Evolutionary conservation across 2,329 filamentous ascomycete genomes (phyloP), one percentile per base, ranked within the genome.

Genomic region (Hypoxylon sp.): DNA sequence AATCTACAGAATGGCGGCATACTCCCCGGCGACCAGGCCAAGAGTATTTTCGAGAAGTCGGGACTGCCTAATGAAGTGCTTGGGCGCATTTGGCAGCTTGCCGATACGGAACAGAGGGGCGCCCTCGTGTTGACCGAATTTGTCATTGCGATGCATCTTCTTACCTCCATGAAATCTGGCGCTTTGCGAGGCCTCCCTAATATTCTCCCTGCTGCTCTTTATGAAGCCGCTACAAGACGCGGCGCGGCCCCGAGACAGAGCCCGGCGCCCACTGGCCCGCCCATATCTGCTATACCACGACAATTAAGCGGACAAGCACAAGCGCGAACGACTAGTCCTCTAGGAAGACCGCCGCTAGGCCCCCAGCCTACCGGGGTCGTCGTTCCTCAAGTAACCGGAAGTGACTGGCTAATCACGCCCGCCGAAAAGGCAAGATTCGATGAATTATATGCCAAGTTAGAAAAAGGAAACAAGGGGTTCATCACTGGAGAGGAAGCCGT

Each of bases 401-500:
- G 83, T 34, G 93, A 96, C 55, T 99, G 96, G 96, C 84, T 93
- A 28, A 89, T 99, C 68, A 92, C 87, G 1, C 87, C 93, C 0
- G 87, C 89, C 49, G 96, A 99, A 76, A 98, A 98, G 83, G 85
- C 85, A 21, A 90, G 93, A 60, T 98, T 97, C 77, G 95, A 98
- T 77, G 87, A 89, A 63, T 91, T 97, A 30, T 99, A 97, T 80
- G 87, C 87, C 60, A 91, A 89, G 21, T 86, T 99, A 14, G 96
- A 98, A 80, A 95, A 92, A 75, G 83, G 86, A 13, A 91, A 91
- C 67, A 89, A 89, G 74, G 96, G 96, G 0, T 92, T 89, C 74
- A 95, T 99, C 71, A 97, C 91, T 32, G 96, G 96, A 71, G 95
- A 98, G 75, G 94, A 98, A 80, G 96, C 95, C 2, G 96, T 98